Conservation (phyloP, 169 alveolate species). For the Perkinsus olseni region DNA sequence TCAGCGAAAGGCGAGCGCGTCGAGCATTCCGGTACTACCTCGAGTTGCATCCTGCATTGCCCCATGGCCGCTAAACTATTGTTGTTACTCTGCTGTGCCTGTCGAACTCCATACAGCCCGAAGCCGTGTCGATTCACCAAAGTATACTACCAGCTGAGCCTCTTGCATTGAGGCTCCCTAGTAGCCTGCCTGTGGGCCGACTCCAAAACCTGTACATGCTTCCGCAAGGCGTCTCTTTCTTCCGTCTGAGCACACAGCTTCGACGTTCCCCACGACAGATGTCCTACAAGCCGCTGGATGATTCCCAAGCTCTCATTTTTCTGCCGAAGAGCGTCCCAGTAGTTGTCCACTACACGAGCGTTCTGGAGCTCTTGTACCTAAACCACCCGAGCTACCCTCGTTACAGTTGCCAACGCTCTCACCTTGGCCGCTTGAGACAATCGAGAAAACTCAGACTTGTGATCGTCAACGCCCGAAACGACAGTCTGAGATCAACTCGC, state of each 20-base stretch:
- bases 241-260: neutral
- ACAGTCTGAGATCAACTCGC: neutral
- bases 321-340: neutral
- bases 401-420: neutral
- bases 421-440: neutral
- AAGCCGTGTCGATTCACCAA: neutral
- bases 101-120: neutral
- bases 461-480: neutral
- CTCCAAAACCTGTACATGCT: neutral
- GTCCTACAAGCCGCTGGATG: neutral
- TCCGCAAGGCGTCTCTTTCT: neutral
- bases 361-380: neutral
- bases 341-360: neutral
- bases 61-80: neutral
- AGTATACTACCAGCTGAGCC: neutral
- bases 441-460: neutral
- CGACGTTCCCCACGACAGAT: neutral
- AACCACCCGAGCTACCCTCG: neutral
- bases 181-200: neutral
- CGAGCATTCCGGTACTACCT: no score
- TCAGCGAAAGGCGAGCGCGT: no score
- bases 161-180: neutral
- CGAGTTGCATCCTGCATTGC: neutral
- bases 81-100: neutral
- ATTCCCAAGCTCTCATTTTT: neutral